Evolutionary conservation across 176 grass and related monocot species (phyloP), one percentile per base, ranked within the genome.

Genomic region (Phoenix roebelenii): DNA sequence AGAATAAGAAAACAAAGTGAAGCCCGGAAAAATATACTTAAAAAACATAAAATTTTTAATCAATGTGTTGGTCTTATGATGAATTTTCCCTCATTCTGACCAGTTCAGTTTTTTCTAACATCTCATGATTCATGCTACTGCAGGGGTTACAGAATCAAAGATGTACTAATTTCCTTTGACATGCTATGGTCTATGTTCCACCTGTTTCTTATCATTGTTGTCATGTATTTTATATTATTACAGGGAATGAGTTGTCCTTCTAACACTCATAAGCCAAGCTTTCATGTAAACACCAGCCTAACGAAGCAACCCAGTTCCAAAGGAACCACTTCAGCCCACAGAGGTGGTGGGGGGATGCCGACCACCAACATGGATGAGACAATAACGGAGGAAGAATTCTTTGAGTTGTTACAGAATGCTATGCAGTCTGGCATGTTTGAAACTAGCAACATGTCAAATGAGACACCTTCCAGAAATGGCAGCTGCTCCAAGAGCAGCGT

Each of bases 251-350:
- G 82, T 58, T 97, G 93, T 44, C 73, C 81, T 0, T 66, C 73
- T 1, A 98, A 98, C 76, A 91, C 87, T 18, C 93, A 98, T 76
- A 98, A 92, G 32, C 81, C 93, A 16, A 98, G 84, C 64, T 98
- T 98, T 67, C 93, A 98, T 71, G 84, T 92, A 14, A 92, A 92
- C 22, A 75, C 87, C 44, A 98, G 67, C 49, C 17, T 98, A 52
- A 68, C 82, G 32, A 98, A 85, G 68, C 82, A 87, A 57, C 79
- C 51, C 23, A 91, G 65, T 60, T 73, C 84, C 25, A 98, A 92
- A 61, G 87, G 77, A 30, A 78, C 58, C 24, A 54, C 57, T 61
- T 89, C 85, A 0, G 64, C 69, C 0, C 76, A 85, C 2, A 78
- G 61, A 67, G 83, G 68, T n/a, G 75, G 79, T 19, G 75, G 79